Evolutionary conservation across 1,139 yeast species (phyloP).

Genomic region (Hyphopichia fennica): DNA sequence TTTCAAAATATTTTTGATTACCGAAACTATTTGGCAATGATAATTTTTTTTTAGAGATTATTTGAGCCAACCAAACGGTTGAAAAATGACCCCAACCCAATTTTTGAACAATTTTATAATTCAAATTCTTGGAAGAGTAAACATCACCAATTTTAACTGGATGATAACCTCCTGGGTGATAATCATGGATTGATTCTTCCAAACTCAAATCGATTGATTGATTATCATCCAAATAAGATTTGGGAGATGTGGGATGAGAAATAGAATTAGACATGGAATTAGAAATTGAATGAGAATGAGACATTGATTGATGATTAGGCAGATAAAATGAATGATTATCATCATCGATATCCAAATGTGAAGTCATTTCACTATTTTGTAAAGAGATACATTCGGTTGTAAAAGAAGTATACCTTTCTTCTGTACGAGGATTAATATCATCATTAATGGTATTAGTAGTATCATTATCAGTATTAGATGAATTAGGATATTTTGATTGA

Average conservation of each 20-base stretch:
- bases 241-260: too few relatives aligned
- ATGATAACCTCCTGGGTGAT: conserved; percentile 44
- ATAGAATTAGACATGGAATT: too few relatives aligned
- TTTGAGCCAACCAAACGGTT: conserved; percentile 79
- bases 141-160: conserved; percentile 41
- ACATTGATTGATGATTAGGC: conserved; percentile 1
- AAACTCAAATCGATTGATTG: conserved; percentile 29
- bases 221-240: conserved; percentile 1
- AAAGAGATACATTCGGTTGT: conserved; percentile 41
- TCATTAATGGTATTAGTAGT: neutral
- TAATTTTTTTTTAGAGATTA: conserved; percentile 10
- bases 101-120: conserved; percentile 37
- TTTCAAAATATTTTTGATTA: neutral
- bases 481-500: too few relatives aligned
- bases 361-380: conserved; percentile 44
- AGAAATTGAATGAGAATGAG: neutral
- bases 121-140: conserved; percentile 29
- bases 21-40: too few relatives aligned
- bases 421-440: conserved; percentile 3
- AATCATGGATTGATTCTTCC: conserved; percentile 40
- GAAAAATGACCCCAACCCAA: conserved; percentile 90
- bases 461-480: neutral
- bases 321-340: neutral
- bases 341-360: conserved; percentile 16
- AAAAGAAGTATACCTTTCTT: conserved; percentile 29